Percentiles rank a stretch among this genome's conserved stretches.
phyloP scores from a whole-genome alignment of 2,329 filamentous ascomycete species.

The Aureobasidium sp. region DNA sequence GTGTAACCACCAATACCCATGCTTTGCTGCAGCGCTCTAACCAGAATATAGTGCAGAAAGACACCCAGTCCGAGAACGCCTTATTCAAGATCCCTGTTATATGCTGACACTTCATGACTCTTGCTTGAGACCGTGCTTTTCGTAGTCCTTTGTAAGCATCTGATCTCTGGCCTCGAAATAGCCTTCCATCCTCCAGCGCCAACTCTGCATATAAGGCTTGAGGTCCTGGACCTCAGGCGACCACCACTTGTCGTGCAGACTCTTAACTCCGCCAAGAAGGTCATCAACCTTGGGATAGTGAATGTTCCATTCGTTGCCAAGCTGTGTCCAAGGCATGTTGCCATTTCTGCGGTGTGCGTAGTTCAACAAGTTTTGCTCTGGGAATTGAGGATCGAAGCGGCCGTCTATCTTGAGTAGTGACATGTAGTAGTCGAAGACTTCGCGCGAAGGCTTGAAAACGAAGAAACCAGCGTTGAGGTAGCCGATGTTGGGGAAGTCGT shows the following conservation, averaged over 20 bases:
- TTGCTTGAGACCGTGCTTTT: not conserved
- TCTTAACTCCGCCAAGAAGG: constrained; percentile 27
- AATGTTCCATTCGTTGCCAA: constrained; percentile 31
- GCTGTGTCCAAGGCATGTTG: constrained; percentile 32
- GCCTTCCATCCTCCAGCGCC: constrained; percentile 28
- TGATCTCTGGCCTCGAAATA: constrained; percentile 27
- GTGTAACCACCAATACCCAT: not conserved
- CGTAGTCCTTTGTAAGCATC: not conserved
- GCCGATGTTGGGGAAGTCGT: constrained; percentile 20
- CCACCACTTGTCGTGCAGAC: constrained; percentile 35
- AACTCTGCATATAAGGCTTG: constrained; percentile 22
- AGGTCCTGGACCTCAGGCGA: constrained; percentile 25
- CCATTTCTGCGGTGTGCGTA: constrained; percentile 28
- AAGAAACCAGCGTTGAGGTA: constrained; percentile 29
- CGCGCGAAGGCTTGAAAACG: constrained; percentile 22
- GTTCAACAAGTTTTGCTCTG: constrained; percentile 30
- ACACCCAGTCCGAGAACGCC: not conserved
- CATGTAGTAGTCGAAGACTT: constrained; percentile 24
- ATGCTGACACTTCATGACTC: not conserved
- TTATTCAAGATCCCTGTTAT: not conserved
- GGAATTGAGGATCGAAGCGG: constrained; percentile 25
- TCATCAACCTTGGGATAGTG: constrained; percentile 28
- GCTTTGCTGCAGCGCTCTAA: not conserved
- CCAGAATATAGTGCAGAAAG: not conserved
- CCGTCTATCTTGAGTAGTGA: constrained; percentile 21